Percentiles rank a stretch among this genome's conserved stretches.
Evolutionary conservation across 1,139 yeast species (phyloP).

Genomic region (Sugiyamaella pinicola): DNA sequence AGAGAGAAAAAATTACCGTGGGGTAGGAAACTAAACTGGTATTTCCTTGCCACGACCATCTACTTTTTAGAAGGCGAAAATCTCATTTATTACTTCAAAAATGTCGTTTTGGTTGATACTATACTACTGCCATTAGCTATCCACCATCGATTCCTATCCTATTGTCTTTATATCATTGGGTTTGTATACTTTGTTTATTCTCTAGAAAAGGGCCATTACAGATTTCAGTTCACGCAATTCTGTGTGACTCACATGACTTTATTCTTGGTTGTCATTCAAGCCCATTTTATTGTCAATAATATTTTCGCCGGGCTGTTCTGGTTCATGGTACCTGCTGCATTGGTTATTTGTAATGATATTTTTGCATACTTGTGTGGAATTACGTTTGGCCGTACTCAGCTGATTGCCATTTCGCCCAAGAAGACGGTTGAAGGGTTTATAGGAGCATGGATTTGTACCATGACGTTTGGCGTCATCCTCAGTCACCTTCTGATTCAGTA

Average conservation of each 20-base stretch:
- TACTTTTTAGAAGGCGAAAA: constrained; percentile 89
- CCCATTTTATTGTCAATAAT: constrained; percentile 88
- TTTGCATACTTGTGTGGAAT: constrained; percentile 97
- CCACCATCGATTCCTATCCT: constrained; percentile 84
- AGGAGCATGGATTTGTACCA: constrained; percentile 97
- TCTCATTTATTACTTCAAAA: constrained; percentile 63
- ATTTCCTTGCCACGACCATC: constrained; percentile 65
- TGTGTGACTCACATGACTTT: constrained; percentile 95
- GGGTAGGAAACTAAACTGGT: constrained; percentile 90
- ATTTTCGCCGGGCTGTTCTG: constrained; percentile 89
- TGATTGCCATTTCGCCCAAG: constrained; percentile 92
- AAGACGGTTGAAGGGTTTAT: constrained; percentile 96
- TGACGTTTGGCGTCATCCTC: constrained; percentile 67
- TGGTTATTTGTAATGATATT: constrained; percentile 92
- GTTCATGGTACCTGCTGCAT: constrained; percentile 88
- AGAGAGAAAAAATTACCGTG: constrained; percentile 80
- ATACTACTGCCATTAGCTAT: constrained; percentile 50
- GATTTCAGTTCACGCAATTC: constrained; percentile 91
- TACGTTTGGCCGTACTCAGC: constrained; percentile 90
- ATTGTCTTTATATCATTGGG: constrained; percentile 83
- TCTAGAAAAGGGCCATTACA: constrained; percentile 82
- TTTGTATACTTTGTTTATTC: constrained; percentile 89
- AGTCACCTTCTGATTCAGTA: constrained; percentile 65
- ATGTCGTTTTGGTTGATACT: constrained; percentile 48
- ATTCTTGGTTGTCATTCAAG: constrained; percentile 87